phyloP scores from a whole-genome alignment of 805 yeast genomes.

The Metschnikowia borealis region DNA sequence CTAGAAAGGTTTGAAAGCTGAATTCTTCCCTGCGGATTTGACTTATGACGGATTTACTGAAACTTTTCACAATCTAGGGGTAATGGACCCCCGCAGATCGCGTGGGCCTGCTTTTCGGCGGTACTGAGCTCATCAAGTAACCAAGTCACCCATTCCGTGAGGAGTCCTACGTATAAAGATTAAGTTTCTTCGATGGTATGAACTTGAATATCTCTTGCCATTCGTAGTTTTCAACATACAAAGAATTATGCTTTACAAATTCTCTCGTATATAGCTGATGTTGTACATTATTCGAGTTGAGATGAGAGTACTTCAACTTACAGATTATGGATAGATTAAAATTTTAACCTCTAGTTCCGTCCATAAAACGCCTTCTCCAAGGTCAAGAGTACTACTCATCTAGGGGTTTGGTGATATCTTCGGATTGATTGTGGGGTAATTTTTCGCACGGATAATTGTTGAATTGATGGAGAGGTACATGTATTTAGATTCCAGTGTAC shows the following conservation, averaged over 20 bases:
- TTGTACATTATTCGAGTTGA: slow-evolving; percentile 27
- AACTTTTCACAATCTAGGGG: slow-evolving; percentile 36
- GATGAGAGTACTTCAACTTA: slow-evolving; percentile 22
- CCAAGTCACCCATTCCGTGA: slow-evolving; percentile 46
- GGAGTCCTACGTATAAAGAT: slow-evolving; percentile 51
- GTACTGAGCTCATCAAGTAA: slow-evolving; percentile 11
- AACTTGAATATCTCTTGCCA: slow-evolving; percentile 48
- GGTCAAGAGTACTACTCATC: slow-evolving; percentile 5
- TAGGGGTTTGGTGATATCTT: background rate
- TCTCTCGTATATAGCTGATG: slow-evolving; percentile 40
- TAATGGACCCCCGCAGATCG: slow-evolving; percentile 12
- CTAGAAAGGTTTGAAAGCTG: slow-evolving; percentile 54
- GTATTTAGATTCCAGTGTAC: background rate
- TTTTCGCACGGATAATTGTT: background rate
- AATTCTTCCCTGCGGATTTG: slow-evolving; percentile 64
- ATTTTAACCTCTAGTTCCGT: slow-evolving; percentile 25
- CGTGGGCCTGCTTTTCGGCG: background rate
- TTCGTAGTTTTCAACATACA: slow-evolving; percentile 31
- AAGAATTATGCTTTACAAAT: slow-evolving; percentile 43
- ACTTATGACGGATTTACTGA: slow-evolving; percentile 32
- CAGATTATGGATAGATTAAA: slow-evolving; percentile 31
- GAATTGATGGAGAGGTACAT: background rate
- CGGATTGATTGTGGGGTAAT: background rate
- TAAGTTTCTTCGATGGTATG: slow-evolving; percentile 31
- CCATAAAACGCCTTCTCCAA: slow-evolving; percentile 41